Conservation (phyloP, 2,329 filamentous ascomycete genomes). For the Aureobasidium sp. region DNA sequence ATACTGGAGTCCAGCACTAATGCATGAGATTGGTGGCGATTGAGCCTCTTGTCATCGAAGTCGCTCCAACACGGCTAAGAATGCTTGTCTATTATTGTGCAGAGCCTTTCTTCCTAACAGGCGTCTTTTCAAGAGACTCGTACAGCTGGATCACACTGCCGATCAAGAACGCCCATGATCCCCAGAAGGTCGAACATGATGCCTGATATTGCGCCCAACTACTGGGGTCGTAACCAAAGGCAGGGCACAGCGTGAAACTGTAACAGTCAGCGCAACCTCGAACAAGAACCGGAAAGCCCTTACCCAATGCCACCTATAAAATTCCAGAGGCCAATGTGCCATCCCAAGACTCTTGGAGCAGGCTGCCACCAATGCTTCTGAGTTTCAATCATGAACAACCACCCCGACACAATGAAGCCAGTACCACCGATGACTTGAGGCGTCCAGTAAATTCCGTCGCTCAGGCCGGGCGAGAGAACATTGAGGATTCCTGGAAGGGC, state of each 20-base stretch:
- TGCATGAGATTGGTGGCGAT: slow-evolving; percentile 31
- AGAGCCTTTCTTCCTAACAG: slow-evolving; percentile 16
- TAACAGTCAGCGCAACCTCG: slow-evolving; percentile 26
- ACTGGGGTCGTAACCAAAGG: slow-evolving; percentile 20
- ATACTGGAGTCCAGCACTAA: slow-evolving; percentile 83
- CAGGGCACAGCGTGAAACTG: slow-evolving; percentile 31
- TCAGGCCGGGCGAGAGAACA: slow-evolving; percentile 37
- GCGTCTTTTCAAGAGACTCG: slow-evolving; percentile 21
- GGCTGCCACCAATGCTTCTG: slow-evolving; percentile 56
- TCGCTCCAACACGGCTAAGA: too few relatives aligned
- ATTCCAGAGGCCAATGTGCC: slow-evolving; percentile 61
- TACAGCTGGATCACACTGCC: slow-evolving; percentile 23
- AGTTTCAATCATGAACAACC: slow-evolving; percentile 58
- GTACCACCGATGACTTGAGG: slow-evolving; percentile 54
- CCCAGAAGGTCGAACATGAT: slow-evolving; percentile 19
- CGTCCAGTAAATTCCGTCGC: slow-evolving; percentile 52
- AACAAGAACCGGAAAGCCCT: neutral
- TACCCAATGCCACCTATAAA: slow-evolving; percentile 55
- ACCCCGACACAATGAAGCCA: slow-evolving; percentile 51
- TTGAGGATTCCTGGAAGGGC: slow-evolving; percentile 49
- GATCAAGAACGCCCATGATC: slow-evolving; percentile 23
- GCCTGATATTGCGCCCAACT: slow-evolving; percentile 22
- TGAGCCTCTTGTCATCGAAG: neutral
- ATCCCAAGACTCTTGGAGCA: slow-evolving; percentile 48
- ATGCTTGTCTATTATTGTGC: neutral